Percentiles rank a stretch among this genome's conserved stretches.
These are phyloP conservation scores for Bacidia rubella DNA, from an alignment of 495 filamentous ascomycete species.

Conservation along the genomic window DNA sequence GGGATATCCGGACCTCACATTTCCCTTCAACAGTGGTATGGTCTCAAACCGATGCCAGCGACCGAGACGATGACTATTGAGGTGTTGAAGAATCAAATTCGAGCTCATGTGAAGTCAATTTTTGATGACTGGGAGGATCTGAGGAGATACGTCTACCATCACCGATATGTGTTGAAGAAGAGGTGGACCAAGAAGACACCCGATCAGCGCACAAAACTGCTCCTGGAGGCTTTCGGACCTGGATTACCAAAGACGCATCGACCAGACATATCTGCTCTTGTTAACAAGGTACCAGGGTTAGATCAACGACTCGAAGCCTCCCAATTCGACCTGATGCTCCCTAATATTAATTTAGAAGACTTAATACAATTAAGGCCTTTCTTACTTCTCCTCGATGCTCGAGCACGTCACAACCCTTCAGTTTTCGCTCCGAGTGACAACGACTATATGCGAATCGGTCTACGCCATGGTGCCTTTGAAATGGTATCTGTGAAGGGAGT, in stretches of 20 bases:
- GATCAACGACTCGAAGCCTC: slow-evolving; percentile 7
- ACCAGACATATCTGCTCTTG: slow-evolving; percentile 36
- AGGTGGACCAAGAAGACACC: slow-evolving; percentile 37
- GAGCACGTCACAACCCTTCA: slow-evolving; percentile 31
- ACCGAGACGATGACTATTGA: slow-evolving; percentile 1
- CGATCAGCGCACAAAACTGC: slow-evolving; percentile 27
- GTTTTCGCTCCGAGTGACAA: slow-evolving; percentile 29
- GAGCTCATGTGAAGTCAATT: slow-evolving; percentile 7
- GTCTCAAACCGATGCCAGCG: too few species aligned
- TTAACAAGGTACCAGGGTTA: slow-evolving; percentile 13
- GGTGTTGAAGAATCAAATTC: slow-evolving; percentile 9
- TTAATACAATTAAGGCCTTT: slow-evolving; percentile 29
- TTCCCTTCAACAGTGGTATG: too few species aligned
- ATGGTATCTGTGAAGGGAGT: slow-evolving; percentile 27
- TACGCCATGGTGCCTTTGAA: slow-evolving; percentile 17
- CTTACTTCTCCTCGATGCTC: slow-evolving; percentile 34
- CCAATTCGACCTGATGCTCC: slow-evolving; percentile 30
- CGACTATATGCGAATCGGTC: slow-evolving; percentile 21
- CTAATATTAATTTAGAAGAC: slow-evolving; percentile 46
- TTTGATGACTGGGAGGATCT: slow-evolving; percentile 20
- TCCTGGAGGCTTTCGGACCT: slow-evolving; percentile 32
- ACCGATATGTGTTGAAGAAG: slow-evolving; percentile 32
- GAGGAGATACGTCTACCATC: slow-evolving; percentile 25
- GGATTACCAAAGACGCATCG: slow-evolving; percentile 35
- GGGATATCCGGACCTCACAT: too few species aligned